Conservation (phyloP, 148 eudicot species). For the Cornus kousa region DNA sequence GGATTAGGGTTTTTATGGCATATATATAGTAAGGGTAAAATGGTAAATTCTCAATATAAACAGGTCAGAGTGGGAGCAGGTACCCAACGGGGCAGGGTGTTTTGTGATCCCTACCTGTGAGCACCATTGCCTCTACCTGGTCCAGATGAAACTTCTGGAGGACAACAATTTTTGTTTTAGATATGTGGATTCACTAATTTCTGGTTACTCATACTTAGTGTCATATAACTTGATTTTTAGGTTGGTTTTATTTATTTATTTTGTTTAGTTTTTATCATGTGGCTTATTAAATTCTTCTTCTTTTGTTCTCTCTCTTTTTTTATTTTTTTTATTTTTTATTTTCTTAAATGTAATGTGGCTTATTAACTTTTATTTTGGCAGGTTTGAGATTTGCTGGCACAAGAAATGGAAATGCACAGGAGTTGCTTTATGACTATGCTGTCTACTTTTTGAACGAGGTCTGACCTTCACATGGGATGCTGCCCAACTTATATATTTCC, state of each 20-base stretch:
- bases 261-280: background rate
- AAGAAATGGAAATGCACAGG: constrained; percentile 75
- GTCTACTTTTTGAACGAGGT: constrained; percentile 89
- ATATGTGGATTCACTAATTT: background rate
- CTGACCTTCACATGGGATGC: constrained; percentile 15
- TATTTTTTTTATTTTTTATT: too few species aligned
- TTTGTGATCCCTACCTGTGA: too few species aligned
- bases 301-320: too few species aligned
- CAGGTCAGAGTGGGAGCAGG: too few species aligned
- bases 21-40: too few species aligned
- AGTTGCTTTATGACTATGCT: constrained; percentile 76
- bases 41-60: too few species aligned
- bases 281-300: background rate
- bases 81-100: too few species aligned
- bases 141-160: background rate
- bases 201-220: background rate
- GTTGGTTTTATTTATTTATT: background rate
- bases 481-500: constrained; percentile 8
- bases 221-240: background rate
- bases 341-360: too few species aligned
- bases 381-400: constrained; percentile 96
- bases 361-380: constrained; percentile 21
- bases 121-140: background rate
- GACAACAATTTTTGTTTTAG: background rate
- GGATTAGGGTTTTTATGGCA: too few species aligned